phyloP scores from a whole-genome alignment of 441 rosid species.

The Pelargonium citronellum region DNA sequence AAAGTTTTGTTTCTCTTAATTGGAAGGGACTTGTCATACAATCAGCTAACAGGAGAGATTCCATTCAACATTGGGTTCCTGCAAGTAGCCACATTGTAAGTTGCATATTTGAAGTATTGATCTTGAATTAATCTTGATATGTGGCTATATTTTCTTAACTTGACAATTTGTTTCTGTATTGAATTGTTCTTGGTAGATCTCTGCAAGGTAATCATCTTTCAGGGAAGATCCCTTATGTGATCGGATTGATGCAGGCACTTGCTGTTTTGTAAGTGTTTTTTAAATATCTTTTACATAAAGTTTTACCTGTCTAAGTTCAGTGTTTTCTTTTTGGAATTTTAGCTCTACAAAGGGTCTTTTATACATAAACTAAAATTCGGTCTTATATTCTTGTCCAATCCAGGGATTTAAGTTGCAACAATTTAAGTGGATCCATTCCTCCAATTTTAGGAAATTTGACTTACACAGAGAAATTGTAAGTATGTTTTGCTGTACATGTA shows the following conservation, averaged over 20 bases:
- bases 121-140: background rate
- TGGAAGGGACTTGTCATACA: conserved; percentile 76
- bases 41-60: conserved; percentile 68
- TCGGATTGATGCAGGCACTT: conserved; percentile 94
- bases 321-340: background rate
- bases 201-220: conserved; percentile 80
- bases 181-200: conserved; percentile 40
- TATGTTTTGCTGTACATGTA: background rate
- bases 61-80: conserved; percentile 92
- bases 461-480: conserved; percentile 79
- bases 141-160: background rate
- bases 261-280: conserved; percentile 69
- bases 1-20: background rate
- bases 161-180: background rate
- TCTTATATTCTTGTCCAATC: background rate
- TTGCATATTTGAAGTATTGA: background rate
- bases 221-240: conserved; percentile 77
- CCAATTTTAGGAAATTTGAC: conserved; percentile 84
- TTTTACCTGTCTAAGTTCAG: no score
- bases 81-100: conserved; percentile 56
- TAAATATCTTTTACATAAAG: no score
- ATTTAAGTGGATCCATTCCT: conserved; percentile 71
- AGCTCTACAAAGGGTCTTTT: background rate
- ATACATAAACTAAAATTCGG: background rate
- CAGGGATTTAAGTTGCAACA: conserved; percentile 91